Evolutionary conservation across 371 early-diverging fungal genomes (phyloP).

Genomic region (Mortierella sp.): DNA sequence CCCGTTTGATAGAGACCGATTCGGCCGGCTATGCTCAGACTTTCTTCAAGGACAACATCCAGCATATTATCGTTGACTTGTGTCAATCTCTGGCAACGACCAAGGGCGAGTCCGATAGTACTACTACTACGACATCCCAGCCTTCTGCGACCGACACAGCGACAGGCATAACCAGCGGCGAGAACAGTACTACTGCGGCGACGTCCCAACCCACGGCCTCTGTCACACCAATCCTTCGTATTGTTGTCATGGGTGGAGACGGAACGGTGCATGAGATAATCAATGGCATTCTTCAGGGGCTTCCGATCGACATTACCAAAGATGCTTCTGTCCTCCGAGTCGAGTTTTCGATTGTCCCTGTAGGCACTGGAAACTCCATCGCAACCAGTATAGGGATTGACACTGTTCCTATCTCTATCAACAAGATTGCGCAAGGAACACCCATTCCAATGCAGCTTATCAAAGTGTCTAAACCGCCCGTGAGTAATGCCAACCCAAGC

Average conservation of each 20-base stretch:
- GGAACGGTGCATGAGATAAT: slow-evolving; percentile 41
- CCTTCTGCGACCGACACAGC: no score
- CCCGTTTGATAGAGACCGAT: slow-evolving; percentile 19
- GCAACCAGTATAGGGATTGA: slow-evolving; percentile 32
- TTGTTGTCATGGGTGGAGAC: slow-evolving; percentile 41
- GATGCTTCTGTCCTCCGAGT: slow-evolving; percentile 4
- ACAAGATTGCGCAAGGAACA: slow-evolving; percentile 10
- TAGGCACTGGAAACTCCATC: slow-evolving; percentile 42
- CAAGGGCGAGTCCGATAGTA: background rate
- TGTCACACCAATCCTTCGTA: background rate
- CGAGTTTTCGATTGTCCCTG: slow-evolving; percentile 19
- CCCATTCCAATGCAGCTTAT: slow-evolving; percentile 19
- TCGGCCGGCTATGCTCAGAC: slow-evolving; percentile 16
- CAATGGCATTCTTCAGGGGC: slow-evolving; percentile 34
- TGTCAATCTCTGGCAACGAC: slow-evolving; percentile 1
- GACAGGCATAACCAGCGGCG: no score
- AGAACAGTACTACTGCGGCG: background rate
- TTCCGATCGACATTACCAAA: background rate
- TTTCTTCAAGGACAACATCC: slow-evolving; percentile 23
- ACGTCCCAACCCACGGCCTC: background rate
- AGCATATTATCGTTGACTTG: slow-evolving; percentile 12
- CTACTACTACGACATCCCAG: no score
- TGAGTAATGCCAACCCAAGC: no score
- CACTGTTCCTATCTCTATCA: slow-evolving; percentile 19
- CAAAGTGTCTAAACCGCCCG: slow-evolving; percentile 19